These are phyloP conservation scores for Conringia planisiliqua DNA, from an alignment of 345 rosid species.

Conservation along the genomic window DNA sequence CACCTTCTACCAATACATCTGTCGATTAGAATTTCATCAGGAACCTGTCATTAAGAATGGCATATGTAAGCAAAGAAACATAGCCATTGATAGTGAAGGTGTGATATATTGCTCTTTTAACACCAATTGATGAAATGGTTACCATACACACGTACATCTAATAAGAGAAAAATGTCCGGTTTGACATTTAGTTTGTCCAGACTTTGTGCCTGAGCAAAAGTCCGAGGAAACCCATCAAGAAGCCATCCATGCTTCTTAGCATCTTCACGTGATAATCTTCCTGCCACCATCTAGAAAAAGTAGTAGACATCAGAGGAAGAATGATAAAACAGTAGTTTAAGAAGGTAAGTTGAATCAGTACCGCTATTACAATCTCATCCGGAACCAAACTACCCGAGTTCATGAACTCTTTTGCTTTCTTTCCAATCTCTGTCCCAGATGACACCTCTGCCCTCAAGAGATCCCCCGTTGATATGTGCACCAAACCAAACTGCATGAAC, in stretches of 20 bases:
- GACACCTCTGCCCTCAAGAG: slow-evolving; percentile 79
- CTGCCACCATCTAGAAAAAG: slow-evolving; percentile 57
- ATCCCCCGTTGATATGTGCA: slow-evolving; percentile 93
- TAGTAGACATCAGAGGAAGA: slow-evolving; percentile 2
- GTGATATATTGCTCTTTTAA: background rate
- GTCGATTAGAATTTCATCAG: slow-evolving; percentile 83
- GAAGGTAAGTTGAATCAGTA: slow-evolving; percentile 24
- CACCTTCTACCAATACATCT: slow-evolving; percentile 91
- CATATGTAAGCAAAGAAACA: slow-evolving; percentile 32
- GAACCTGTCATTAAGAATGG: slow-evolving; percentile 68
- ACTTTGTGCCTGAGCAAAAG: slow-evolving; percentile 71
- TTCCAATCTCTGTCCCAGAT: slow-evolving; percentile 72
- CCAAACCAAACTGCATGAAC: slow-evolving; percentile 57
- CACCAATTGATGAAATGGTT: background rate
- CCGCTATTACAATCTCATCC: slow-evolving; percentile 78
- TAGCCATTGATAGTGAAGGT: background rate
- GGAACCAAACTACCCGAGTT: slow-evolving; percentile 78
- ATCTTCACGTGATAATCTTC: slow-evolving; percentile 61
- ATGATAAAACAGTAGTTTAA: background rate
- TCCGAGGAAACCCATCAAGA: slow-evolving; percentile 89
- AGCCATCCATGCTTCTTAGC: slow-evolving; percentile 84
- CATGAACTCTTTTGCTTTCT: slow-evolving; percentile 76
- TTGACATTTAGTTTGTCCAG: slow-evolving; percentile 63
- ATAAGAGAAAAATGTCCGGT: slow-evolving; percentile 68
- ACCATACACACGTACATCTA: slow-evolving; percentile 54